These are phyloP conservation scores for Lachnellula willkommii DNA, from an alignment of 2,329 filamentous ascomycete species.

Conservation along the genomic window DNA sequence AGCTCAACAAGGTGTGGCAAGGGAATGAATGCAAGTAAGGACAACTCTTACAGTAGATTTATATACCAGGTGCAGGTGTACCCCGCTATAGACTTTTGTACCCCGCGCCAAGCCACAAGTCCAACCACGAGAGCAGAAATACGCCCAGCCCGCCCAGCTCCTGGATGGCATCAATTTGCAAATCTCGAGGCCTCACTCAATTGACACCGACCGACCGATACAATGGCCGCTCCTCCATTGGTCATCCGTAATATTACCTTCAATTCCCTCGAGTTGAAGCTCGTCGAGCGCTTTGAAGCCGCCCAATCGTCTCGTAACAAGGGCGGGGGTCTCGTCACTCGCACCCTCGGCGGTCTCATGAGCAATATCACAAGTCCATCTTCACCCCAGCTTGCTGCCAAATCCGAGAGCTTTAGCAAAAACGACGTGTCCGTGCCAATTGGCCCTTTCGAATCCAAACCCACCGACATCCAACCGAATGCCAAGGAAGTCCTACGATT, in stretches of 20 bases:
- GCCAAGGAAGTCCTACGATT: conserved; percentile 66
- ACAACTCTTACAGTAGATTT: too few species aligned
- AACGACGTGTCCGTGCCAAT: conserved; percentile 60
- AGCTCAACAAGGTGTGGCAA: too few species aligned
- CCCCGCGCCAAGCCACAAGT: too few species aligned
- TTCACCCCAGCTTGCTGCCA: conserved; percentile 37
- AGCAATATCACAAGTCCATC: conserved; percentile 39
- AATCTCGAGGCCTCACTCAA: background rate
- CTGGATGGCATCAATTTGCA: background rate
- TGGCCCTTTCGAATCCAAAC: conserved; percentile 61
- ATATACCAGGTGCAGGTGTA: too few species aligned
- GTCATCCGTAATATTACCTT: conserved; percentile 79
- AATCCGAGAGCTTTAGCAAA: conserved; percentile 55
- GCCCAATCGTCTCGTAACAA: conserved; percentile 32
- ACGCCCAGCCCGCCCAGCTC: background rate
- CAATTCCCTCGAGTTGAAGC: conserved; percentile 65
- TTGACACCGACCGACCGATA: background rate
- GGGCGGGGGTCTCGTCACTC: conserved; percentile 38
- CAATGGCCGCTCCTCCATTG: conserved; percentile 39
- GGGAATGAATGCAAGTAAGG: too few species aligned
- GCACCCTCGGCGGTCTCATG: conserved; percentile 40
- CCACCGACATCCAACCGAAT: conserved; percentile 56
- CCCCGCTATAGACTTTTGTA: too few species aligned
- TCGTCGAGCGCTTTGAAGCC: conserved; percentile 67
- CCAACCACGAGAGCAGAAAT: too few species aligned